A percentile compares a stretch with the other conserved stretches of the same genome.
These are phyloP conservation scores for Diplodia seriata DNA, from an alignment of 2,329 filamentous ascomycete species.

Conservation along the genomic window DNA sequence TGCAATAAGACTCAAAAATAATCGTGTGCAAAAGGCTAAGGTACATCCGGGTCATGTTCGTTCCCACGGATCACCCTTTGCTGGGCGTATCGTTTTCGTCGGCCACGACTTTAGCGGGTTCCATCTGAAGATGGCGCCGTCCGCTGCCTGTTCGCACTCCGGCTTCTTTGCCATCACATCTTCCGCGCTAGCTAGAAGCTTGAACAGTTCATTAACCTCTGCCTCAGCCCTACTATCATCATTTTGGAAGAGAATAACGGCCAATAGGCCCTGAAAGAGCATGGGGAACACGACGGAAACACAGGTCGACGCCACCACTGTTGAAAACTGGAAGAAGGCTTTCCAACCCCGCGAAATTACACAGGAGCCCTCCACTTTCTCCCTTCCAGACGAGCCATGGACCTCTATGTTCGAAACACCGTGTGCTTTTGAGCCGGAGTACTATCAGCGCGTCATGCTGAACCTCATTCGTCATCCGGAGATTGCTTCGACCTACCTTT, in stretches of 20 bases:
- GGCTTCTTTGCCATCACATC: background rate
- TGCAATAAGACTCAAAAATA: background rate
- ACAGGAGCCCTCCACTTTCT: slow-evolving; percentile 35
- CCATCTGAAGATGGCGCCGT: background rate
- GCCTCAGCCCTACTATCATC: background rate
- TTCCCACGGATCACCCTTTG: background rate
- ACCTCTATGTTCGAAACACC: slow-evolving; percentile 47
- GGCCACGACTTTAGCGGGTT: background rate
- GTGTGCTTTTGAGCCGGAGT: slow-evolving; percentile 68
- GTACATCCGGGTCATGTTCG: background rate
- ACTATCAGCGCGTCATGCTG: slow-evolving; percentile 72
- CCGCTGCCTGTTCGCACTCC: background rate
- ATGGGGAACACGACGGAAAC: background rate
- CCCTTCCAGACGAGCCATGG: slow-evolving; percentile 46
- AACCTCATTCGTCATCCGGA: slow-evolving; percentile 82
- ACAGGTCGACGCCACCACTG: background rate
- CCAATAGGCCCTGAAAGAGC: background rate
- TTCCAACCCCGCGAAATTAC: slow-evolving; percentile 47
- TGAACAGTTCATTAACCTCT: background rate
- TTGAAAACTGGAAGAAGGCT: slow-evolving; percentile 12
- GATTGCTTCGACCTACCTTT: slow-evolving; percentile 77
- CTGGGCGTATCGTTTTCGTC: background rate
- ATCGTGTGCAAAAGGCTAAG: background rate
- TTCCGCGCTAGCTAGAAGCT: background rate
- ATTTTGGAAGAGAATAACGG: background rate